Conservation (phyloP, 306 rosid species). For the Vigna nakashimae region DNA sequence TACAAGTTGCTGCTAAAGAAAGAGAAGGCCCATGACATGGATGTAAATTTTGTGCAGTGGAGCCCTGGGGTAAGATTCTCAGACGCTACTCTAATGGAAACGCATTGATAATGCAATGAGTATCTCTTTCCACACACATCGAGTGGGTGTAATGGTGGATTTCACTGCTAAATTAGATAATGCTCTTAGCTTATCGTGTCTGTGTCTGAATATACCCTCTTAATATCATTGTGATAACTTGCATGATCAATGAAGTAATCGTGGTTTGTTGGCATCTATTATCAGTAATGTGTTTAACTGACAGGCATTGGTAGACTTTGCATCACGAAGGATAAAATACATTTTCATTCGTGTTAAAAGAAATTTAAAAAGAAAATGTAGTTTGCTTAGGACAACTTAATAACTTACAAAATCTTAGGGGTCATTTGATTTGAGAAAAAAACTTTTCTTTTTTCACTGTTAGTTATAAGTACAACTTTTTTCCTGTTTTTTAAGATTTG, state of each 20-base stretch:
- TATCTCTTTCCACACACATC: conserved; percentile 16
- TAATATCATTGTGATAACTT: conserved; percentile 24
- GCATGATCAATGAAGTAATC: background rate
- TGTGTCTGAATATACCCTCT: conserved; percentile 6
- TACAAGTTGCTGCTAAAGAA: conserved; percentile 74
- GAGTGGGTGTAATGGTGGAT: conserved; percentile 35
- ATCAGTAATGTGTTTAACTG: background rate
- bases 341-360: background rate
- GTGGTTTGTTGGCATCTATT: background rate
- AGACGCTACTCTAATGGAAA: conserved; percentile 34
- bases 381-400: background rate
- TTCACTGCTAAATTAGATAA: conserved; percentile 32
- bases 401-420: background rate
- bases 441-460: background rate
- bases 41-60: conserved; percentile 85
- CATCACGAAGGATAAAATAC: conserved; percentile 21
- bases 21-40: conserved; percentile 87
- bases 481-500: background rate
- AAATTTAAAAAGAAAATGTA: background rate
- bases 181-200: conserved; percentile 22
- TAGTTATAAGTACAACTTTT: background rate
- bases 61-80: conserved; percentile 84
- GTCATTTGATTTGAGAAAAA: background rate
- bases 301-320: conserved; percentile 18
- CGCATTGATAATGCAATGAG: conserved; percentile 21